Base-by-base conservation (phyloP, 2,329 filamentous ascomycete species). In the Aspergillus jensenii region DNA sequence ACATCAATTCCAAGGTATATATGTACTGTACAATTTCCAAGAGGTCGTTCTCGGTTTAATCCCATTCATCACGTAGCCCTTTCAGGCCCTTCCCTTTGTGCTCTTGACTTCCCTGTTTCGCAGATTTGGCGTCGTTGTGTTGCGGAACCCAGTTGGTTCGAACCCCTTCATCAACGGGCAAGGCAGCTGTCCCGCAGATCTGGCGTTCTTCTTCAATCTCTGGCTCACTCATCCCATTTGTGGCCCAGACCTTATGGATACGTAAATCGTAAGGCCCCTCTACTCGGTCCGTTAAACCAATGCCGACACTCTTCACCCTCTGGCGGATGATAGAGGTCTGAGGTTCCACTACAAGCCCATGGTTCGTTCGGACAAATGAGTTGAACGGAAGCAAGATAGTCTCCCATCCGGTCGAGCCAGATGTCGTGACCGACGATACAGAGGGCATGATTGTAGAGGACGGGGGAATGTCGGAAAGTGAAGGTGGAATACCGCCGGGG, bases 311-410 rank as follows among this genome's bases (percentile, higher is more conserved):
- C 70, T 87, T 84, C 31, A 99, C 87, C 74, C 91, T 93, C 68
- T 96, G 90, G 61, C 89, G 86, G 72, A 97, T 77, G 76, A 99
- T 88, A 73, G 96, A 92, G 12, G 88, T 88, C 80, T 98, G 93
- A 33, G 95, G 95, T 78, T 98, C 93, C 5, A 97, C 88, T 1
- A 96, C 91, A 67, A 90, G 87, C 6, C 95, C 95, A 69, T 96
- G 86, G 71, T 97, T 98, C 14, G 95, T 99, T 62, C 95, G 84
- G 59, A 99, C 93, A 76, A 99, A 98, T 64, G 96, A 91, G 66
- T 88, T 89, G 84, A 93, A 95, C 61, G 89, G 90, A 62, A 99
- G 89, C 47, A 96, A 76, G n/a, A 97, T 84, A 2, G 95, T 97
- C 81, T 99, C 93, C 95, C 95, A 99, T 68, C 93, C 84, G 1